phyloP scores from a whole-genome alignment of 306 rosid species.

The Trifolium dubium region DNA sequence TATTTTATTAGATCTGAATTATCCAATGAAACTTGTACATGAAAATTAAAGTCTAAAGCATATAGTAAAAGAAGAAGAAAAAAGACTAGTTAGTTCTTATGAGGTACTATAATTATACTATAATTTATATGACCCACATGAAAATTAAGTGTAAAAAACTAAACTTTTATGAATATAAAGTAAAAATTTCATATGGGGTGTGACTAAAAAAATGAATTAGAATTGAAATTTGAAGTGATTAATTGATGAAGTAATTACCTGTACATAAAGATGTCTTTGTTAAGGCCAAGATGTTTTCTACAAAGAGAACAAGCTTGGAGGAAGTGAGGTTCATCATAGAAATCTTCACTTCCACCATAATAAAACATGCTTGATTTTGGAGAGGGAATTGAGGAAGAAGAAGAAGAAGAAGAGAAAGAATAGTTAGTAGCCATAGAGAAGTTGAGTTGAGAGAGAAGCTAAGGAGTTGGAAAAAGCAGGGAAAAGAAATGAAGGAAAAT shows the following conservation, averaged over 20 bases:
- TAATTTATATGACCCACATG: constrained; percentile 16
- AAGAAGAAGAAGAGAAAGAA: constrained; percentile 38
- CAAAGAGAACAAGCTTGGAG: constrained; percentile 88
- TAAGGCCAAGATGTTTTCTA: constrained; percentile 65
- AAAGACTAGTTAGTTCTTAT: neutral
- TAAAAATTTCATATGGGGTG: constrained; percentile 38
- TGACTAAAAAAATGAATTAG: neutral
- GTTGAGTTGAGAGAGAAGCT: constrained; percentile 12
- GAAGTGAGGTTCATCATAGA: constrained; percentile 68
- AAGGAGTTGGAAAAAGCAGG: constrained; percentile 36
- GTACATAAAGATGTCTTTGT: constrained; percentile 91
- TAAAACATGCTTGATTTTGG: constrained; percentile 60
- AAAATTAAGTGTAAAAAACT: constrained; percentile 8
- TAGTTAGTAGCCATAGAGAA: constrained; percentile 35
- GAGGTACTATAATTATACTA: neutral
- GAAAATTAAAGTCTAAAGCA: neutral
- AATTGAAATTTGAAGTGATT: constrained; percentile 13
- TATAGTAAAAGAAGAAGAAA: neutral
- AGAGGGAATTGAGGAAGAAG: constrained; percentile 36
- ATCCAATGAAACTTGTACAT: constrained; percentile 1
- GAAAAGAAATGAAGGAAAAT: constrained; percentile 3
- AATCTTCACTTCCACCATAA: constrained; percentile 53
- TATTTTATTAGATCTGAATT: constrained; percentile 31
- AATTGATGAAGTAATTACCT: constrained; percentile 48
- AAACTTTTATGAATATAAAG: neutral